Percentiles rank a stretch among this genome's conserved stretches.
These are phyloP conservation scores for Angophora floribunda DNA, from an alignment of 345 rosid genomes.

Conservation along the genomic window DNA sequence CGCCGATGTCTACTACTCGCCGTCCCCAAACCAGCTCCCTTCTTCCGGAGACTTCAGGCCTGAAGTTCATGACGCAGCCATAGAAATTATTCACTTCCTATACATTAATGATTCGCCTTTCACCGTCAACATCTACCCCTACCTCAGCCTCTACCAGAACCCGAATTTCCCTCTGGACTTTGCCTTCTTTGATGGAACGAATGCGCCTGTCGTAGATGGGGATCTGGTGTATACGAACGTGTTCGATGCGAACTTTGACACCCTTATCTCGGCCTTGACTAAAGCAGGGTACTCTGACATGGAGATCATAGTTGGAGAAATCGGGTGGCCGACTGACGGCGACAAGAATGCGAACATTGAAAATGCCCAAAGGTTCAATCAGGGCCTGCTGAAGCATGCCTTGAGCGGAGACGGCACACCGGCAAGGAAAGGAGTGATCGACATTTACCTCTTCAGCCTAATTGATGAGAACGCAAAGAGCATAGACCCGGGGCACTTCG, in stretches of 20 bases:
- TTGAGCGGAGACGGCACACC: slow-evolving; percentile 63
- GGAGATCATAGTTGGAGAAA: slow-evolving; percentile 63
- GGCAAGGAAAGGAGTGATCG: slow-evolving; percentile 30
- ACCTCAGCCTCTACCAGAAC: slow-evolving; percentile 68
- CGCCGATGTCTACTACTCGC: slow-evolving; percentile 60
- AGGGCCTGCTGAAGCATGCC: slow-evolving; percentile 44
- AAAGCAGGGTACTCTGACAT: slow-evolving; percentile 55
- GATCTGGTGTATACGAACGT: slow-evolving; percentile 42
- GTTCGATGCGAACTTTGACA: slow-evolving; percentile 73
- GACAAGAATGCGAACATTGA: slow-evolving; percentile 36
- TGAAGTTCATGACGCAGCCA: slow-evolving; percentile 39
- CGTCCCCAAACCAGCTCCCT: slow-evolving; percentile 40
- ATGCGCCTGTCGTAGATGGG: slow-evolving; percentile 50
- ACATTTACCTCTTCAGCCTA: slow-evolving; percentile 56
- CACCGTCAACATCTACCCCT: slow-evolving; percentile 75
- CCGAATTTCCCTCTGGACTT: slow-evolving; percentile 52
- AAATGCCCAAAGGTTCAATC: slow-evolving; percentile 54
- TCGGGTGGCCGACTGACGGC: slow-evolving; percentile 89
- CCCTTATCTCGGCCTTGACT: slow-evolving; percentile 46
- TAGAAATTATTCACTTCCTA: slow-evolving; percentile 48
- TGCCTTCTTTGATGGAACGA: slow-evolving; percentile 62
- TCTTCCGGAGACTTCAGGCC: slow-evolving; percentile 67
- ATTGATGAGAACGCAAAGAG: slow-evolving; percentile 63
- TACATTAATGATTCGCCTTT: slow-evolving; percentile 45
- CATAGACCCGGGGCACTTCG: slow-evolving; percentile 54